A percentile compares a stretch with the other conserved stretches of the same genome.
Evolutionary conservation across 805 yeast species (phyloP).

Genomic region (Kodamaea kakaduensis): DNA sequence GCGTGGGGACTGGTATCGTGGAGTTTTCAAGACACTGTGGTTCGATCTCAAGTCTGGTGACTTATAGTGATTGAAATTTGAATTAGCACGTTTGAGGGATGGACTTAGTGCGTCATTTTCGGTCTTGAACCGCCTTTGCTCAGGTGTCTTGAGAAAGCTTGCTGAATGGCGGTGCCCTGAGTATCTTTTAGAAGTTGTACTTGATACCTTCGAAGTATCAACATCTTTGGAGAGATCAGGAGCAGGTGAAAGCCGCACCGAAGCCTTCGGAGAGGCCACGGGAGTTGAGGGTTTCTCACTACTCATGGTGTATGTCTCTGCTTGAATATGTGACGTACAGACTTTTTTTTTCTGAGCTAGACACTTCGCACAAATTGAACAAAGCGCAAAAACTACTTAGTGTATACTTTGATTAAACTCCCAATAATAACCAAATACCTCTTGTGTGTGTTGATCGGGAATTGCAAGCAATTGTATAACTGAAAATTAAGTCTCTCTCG

Average conservation of each 20-base stretch:
- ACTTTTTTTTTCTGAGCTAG: neutral
- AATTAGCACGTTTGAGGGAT: conserved; percentile 32
- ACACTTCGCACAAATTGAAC: no score
- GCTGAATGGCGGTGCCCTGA: conserved; percentile 25
- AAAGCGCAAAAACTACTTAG: no score
- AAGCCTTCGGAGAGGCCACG: conserved; percentile 15
- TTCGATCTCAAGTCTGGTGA: conserved; percentile 33
- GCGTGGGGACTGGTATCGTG: conserved; percentile 5
- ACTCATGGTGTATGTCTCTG: conserved; percentile 14
- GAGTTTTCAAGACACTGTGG: conserved; percentile 17
- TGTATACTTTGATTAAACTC: no score
- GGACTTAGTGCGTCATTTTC: conserved; percentile 33
- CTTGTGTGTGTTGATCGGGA: no score
- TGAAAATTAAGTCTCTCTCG: no score
- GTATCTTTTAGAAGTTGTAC: neutral
- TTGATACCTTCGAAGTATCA: neutral
- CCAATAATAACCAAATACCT: no score
- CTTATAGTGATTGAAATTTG: conserved; percentile 15
- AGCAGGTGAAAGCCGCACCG: conserved; percentile 23
- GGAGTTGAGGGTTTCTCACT: conserved; percentile 34
- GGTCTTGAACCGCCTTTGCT: conserved; percentile 16
- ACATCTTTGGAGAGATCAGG: conserved; percentile 29
- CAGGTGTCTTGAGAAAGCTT: conserved; percentile 34
- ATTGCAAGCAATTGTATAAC: no score
- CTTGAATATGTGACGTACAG: neutral